Evolutionary conservation across 2,329 filamentous ascomycete genomes (phyloP), one percentile per base, ranked within the genome.

Genomic region (Dactylellina leptospora): DNA sequence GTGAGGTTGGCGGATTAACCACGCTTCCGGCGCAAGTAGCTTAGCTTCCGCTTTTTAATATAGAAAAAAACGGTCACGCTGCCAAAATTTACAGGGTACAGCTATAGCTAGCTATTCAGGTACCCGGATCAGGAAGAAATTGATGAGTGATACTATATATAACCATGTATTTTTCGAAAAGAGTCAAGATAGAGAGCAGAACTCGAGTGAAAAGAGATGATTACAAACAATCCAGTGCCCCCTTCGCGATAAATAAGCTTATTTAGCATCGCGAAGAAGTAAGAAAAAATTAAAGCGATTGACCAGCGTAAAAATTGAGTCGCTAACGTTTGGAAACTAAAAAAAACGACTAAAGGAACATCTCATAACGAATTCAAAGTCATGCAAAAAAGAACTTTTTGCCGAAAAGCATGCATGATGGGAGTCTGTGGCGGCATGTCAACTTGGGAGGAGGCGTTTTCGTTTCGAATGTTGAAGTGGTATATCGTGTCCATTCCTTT

Each of bases 221-320:
- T 53, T 53, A 53, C 48, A 53, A 53, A 25, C 48, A 53, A 53
- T 53, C 30, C 48, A 8, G 30, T 22, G 23, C 9, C 13, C 25
- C 9, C 6, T 48, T 48, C 44, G 27, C 44, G 44, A n/a, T n/a
- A n/a, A n/a, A n/a, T n/a, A n/a, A n/a, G n/a, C n/a, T n/a, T n/a
- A n/a, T n/a, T n/a, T n/a, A 30, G 48, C 48, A 53, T 53, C 30
- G 38, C 48, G 48, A 38, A 23, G 18, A 38, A 23, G 18, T 3
- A 33, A 33, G 28, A 40, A 40, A 40, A 11, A 50, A 16, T 16
- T 18, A 48, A 33, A 53, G 48, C 48, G 28, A 53, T 53, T 53
- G 48, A 53, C 48, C 48, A 38, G 23, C n/a, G n/a, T n/a, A n/a
- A 48, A 48, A 48, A 27, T 6, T 28, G 48, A 53, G 38, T 20